phyloP scores from a whole-genome alignment of 106 monocot genomes.

The Ottelia alismoides region DNA sequence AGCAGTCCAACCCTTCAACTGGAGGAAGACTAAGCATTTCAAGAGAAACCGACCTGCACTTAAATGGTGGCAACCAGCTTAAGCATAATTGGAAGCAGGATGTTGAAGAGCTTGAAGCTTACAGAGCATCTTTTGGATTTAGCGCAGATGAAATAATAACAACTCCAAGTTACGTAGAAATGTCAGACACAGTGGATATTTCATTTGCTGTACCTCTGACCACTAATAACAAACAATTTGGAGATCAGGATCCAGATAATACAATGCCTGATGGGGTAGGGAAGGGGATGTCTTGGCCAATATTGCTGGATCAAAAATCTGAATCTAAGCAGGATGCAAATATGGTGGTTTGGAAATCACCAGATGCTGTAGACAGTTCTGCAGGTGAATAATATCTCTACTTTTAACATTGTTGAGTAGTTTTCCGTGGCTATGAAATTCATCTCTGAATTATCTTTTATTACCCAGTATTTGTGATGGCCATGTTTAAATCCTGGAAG shows the following conservation, averaged over 20 bases:
- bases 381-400: no score
- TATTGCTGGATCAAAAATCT: no score
- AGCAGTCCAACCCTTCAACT: slow-evolving; percentile 17
- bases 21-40: slow-evolving; percentile 27
- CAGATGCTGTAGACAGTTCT: no score
- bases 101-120: slow-evolving; percentile 84
- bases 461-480: no score
- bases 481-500: no score
- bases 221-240: slow-evolving; percentile 17
- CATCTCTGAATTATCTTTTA: no score
- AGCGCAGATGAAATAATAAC: slow-evolving; percentile 84
- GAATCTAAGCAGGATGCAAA: no score
- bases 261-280: no score
- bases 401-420: no score
- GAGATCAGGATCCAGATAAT: slow-evolving; percentile 12
- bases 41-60: slow-evolving; percentile 12
- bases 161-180: slow-evolving; percentile 52
- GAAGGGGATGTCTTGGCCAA: no score
- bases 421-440: no score
- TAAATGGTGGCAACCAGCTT: slow-evolving; percentile 18
- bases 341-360: no score
- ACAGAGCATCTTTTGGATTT: slow-evolving; percentile 96
- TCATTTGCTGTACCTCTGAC: slow-evolving; percentile 68
- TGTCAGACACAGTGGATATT: slow-evolving; percentile 57
- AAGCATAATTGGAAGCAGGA: slow-evolving; percentile 60